A percentile compares a stretch with the other conserved stretches of the same genome.
phyloP scores from a whole-genome alignment of 129 eudicot genomes.

The Silybum marianum region DNA sequence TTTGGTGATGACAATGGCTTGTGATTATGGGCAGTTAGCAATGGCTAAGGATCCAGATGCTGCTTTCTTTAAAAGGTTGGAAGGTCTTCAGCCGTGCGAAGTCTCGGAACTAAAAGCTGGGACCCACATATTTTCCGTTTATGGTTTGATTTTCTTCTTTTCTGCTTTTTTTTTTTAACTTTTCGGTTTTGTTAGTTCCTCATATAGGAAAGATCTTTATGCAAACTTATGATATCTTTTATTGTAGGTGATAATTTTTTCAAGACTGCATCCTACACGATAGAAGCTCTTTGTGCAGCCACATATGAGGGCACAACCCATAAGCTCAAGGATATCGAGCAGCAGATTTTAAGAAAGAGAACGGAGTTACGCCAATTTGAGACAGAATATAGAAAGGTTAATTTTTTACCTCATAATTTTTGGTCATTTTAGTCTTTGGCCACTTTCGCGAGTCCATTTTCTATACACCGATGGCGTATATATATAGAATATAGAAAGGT shows the following conservation, averaged over 20 bases:
- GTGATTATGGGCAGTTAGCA: slow-evolving; percentile 59
- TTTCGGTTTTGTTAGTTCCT: slow-evolving; percentile 1
- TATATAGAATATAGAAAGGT: too few species aligned
- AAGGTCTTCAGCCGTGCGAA: slow-evolving; percentile 98
- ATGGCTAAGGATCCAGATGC: slow-evolving; percentile 98
- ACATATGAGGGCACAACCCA: slow-evolving; percentile 77
- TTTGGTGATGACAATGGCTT: slow-evolving; percentile 13
- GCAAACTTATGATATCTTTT: not conserved
- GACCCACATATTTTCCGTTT: slow-evolving; percentile 93
- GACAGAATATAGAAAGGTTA: slow-evolving; percentile 87
- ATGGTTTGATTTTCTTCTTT: slow-evolving; percentile 51
- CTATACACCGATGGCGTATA: not conserved
- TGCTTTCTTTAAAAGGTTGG: slow-evolving; percentile 90
- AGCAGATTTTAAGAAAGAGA: slow-evolving; percentile 86
- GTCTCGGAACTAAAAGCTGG: slow-evolving; percentile 88
- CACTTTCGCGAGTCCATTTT: not conserved
- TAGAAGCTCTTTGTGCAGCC: slow-evolving; percentile 88
- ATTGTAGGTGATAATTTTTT: slow-evolving; percentile 90
- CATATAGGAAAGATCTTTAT: not conserved
- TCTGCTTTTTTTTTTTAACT: not conserved
- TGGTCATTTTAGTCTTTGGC: not conserved
- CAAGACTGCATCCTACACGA: slow-evolving; percentile 83
- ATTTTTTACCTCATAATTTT: not conserved
- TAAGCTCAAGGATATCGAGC: slow-evolving; percentile 79
- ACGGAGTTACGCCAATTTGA: slow-evolving; percentile 90